Evolutionary conservation across 192 early-diverging fungal genomes (phyloP).

Genomic region (Coemansia sp.): DNA sequence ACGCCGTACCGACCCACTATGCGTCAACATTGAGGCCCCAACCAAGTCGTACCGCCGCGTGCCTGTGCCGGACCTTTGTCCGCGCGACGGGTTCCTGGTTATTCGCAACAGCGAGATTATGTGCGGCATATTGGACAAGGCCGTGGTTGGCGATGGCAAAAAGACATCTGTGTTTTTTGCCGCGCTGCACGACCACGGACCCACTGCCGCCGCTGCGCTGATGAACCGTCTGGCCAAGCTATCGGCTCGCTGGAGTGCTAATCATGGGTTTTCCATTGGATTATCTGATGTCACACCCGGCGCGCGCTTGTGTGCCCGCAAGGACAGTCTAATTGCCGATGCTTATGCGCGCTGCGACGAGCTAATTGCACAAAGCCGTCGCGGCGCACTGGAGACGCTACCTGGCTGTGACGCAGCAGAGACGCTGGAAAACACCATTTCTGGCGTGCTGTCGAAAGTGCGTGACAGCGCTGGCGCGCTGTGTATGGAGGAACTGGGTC

Average conservation of each 20-base stretch:
- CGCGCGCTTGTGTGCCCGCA: conserved; percentile 68
- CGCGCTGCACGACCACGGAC: conserved; percentile 88
- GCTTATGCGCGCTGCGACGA: conserved; percentile 87
- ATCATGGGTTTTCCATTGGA: conserved; percentile 97
- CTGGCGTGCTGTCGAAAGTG: conserved; percentile 83
- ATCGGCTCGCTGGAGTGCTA: conserved; percentile 86
- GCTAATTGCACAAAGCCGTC: conserved; percentile 66
- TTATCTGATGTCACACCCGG: conserved; percentile 96
- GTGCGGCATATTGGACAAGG: conserved; percentile 92
- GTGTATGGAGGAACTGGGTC: conserved; percentile 90
- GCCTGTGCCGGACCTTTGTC: conserved; percentile 71
- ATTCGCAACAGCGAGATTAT: conserved; percentile 94
- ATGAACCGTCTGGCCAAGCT: conserved; percentile 97
- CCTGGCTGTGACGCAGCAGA: conserved; percentile 85
- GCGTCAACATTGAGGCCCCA: conserved; percentile 87
- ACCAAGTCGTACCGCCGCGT: conserved; percentile 68
- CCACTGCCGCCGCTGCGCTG: conserved; percentile 76
- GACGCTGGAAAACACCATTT: conserved; percentile 85
- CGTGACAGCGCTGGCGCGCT: conserved; percentile 89
- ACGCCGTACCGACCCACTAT: conserved; percentile 15
- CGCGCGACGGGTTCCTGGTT: conserved; percentile 85
- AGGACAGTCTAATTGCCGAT: conserved; percentile 72
- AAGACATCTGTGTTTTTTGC: conserved; percentile 94
- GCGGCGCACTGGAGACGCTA: conserved; percentile 74
- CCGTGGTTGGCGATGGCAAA: conserved; percentile 93